Evolutionary conservation across 139 green algal genomes (phyloP).

Genomic region (Coelastrella sp.): DNA sequence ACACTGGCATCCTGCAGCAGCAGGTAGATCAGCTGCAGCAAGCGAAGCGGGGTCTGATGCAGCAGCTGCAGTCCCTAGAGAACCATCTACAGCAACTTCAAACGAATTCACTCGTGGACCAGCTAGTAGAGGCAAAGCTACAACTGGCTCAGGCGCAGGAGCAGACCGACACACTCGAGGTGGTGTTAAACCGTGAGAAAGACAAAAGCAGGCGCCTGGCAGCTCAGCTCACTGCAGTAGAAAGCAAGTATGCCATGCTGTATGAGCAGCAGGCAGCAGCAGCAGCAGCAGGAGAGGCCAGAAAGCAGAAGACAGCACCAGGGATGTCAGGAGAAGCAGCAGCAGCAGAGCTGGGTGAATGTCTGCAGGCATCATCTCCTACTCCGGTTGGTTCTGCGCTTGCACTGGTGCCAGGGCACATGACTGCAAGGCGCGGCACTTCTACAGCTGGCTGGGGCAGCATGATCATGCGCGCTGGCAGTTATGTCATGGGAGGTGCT

Average conservation of each 20-base stretch:
- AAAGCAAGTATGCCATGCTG: conserved; percentile 15
- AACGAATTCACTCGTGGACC: not conserved
- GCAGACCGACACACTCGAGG: not conserved
- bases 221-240: not conserved
- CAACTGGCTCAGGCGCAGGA: conserved; percentile 19
- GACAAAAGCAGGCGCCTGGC: not conserved
- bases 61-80: conserved; percentile 14
- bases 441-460: not conserved
- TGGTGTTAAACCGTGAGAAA: not conserved
- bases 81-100: not conserved
- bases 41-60: not conserved
- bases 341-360: not conserved
- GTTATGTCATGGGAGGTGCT: not conserved
- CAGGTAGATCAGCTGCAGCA: not conserved
- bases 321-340: not conserved
- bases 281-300: not conserved
- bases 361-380: not conserved
- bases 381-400: not conserved
- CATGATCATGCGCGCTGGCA: not conserved
- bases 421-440: not conserved
- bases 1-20: not conserved
- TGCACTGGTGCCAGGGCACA: not conserved
- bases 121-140: conserved; percentile 37
- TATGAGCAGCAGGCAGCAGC: conserved; percentile 25
- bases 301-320: not conserved